phyloP scores from a whole-genome alignment of 345 rosid genomes.

The Camelina laxa region DNA sequence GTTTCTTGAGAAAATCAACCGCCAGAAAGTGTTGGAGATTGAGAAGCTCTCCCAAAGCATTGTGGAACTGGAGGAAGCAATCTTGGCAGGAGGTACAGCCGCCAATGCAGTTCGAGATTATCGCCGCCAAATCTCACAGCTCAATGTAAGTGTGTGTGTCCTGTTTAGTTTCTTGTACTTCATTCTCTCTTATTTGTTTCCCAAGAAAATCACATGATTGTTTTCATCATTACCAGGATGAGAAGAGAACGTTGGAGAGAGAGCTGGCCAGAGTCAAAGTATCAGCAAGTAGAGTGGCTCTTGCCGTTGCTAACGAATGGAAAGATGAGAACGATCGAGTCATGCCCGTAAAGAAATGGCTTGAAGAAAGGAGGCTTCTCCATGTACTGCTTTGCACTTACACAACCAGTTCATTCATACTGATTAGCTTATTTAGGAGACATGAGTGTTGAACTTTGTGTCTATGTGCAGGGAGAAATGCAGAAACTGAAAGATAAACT shows the following conservation, averaged over 20 bases:
- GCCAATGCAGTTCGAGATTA: conserved; percentile 83
- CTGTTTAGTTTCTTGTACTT: conserved; percentile 1
- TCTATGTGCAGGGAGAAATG: conserved; percentile 75
- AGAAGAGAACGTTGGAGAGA: conserved; percentile 91
- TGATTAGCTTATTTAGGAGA: background rate
- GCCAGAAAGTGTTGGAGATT: conserved; percentile 86
- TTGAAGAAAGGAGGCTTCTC: conserved; percentile 81
- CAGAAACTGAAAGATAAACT: conserved; percentile 82
- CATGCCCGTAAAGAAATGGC: conserved; percentile 93
- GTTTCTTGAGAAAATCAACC: conserved; percentile 89
- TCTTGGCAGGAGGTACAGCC: conserved; percentile 82
- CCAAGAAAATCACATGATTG: background rate
- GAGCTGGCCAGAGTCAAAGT: conserved; percentile 90
- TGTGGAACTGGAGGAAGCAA: conserved; percentile 79
- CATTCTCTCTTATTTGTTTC: background rate
- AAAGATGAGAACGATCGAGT: conserved; percentile 92
- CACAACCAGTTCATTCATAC: background rate
- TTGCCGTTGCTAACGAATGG: conserved; percentile 93
- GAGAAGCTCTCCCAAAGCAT: conserved; percentile 90
- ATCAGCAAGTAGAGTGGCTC: conserved; percentile 78
- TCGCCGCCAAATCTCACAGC: conserved; percentile 71
- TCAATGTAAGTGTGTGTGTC: conserved; percentile 61
- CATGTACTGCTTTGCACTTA: conserved; percentile 56
- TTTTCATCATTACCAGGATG: conserved; percentile 56
- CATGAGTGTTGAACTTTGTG: background rate